phyloP scores from a whole-genome alignment of 495 filamentous ascomycete species.

The Podospora fimiseda region DNA sequence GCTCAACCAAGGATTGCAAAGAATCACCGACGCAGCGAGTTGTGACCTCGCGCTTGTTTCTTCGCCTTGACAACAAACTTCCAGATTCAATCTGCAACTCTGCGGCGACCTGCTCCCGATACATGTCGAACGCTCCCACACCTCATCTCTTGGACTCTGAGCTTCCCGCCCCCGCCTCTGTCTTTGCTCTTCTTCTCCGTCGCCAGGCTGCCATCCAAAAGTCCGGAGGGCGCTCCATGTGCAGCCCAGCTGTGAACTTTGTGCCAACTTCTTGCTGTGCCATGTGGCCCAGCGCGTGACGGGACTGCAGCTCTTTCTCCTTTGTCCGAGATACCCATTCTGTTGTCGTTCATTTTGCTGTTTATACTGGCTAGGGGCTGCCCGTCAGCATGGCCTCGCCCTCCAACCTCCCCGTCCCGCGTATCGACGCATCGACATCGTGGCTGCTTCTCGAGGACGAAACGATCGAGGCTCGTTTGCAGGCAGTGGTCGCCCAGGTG shows the following conservation, averaged over 20 bases:
- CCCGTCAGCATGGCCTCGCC: slow-evolving; percentile 16
- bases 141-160: background rate
- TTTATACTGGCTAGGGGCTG: slow-evolving; percentile 3
- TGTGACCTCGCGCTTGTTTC: background rate
- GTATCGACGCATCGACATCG: slow-evolving; percentile 23
- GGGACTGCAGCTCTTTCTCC: slow-evolving; percentile 10
- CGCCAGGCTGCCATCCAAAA: slow-evolving; percentile 4
- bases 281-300: slow-evolving; percentile 23
- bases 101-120: background rate
- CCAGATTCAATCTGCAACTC: background rate
- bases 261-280: slow-evolving; percentile 20
- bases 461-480: slow-evolving; percentile 27
- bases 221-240: slow-evolving; percentile 5
- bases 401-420: slow-evolving; percentile 8
- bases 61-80: background rate
- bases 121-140: background rate
- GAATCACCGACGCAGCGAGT: background rate
- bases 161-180: background rate
- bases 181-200: background rate
- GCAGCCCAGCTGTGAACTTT: slow-evolving; percentile 8
- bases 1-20: background rate
- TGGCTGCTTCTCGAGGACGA: slow-evolving; percentile 26
- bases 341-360: slow-evolving; percentile 4
- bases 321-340: slow-evolving; percentile 22
- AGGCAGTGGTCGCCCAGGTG: slow-evolving; percentile 26